Base-by-base conservation (phyloP, 495 filamentous ascomycete species). In the Penicillium chermesinum region DNA sequence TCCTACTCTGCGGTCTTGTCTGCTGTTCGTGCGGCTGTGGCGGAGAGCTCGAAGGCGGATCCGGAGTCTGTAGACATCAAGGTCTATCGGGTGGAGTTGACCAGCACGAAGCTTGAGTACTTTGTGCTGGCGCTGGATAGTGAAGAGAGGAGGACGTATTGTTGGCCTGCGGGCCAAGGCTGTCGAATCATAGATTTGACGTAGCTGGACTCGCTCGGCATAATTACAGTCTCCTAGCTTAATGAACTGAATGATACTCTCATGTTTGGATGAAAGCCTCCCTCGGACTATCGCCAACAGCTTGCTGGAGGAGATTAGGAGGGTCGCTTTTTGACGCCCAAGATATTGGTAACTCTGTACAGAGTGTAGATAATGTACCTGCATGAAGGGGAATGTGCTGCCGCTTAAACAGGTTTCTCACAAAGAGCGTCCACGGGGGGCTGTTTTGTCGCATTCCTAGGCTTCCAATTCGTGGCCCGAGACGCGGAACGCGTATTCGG, bases 131-230 rank as follows among this genome's bases (percentile, higher is more conserved):
- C 79, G 50, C 55, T 82, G 67, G 76, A 71, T 65, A 73, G 53
- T 57, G 69, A 62, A 34, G 65, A 58, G 17, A 75, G 73, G 27
- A 17, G 75, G 73, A 32, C 78, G 72, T 65, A 40, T 95, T 49
- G 80, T 95, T 3, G 89, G 89, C 6, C 66, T 84, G 36, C 89
- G 85, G 73, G 86, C 84, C 6, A 70, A 85, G 74, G 77, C 80
- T 33, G 71, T 94, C 60, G 89, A 93, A 77, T 83, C 77, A 7
- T 48, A 18, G 32, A 18, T 44, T 39, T 41, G 15, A 5, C 22
- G 15, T 18, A 30, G 25, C 25, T 30, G 4, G 25, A 30, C 25
- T 5, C 4, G 15, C 14, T 37, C 14, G 35, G 6, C 14, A 37
- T 37, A 5, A n/a, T 37, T 13, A 5, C 6, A 30, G 10, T 30